Percentiles rank a stretch among this genome's conserved stretches.
phyloP scores from a whole-genome alignment of 306 rosid genomes.

The Trifolium repens region DNA sequence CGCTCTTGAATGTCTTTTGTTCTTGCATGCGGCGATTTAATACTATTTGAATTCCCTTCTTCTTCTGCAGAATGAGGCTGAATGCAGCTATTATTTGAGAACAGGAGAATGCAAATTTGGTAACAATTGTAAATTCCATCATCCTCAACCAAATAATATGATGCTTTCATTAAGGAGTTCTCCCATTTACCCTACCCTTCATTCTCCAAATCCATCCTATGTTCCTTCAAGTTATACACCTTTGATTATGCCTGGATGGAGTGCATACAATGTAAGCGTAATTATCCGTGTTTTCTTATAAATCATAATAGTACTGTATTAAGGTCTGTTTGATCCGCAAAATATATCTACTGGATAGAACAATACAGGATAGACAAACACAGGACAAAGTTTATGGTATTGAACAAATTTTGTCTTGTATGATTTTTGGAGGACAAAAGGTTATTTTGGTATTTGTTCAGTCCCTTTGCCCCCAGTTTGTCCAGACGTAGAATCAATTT shows the following conservation, averaged over 20 bases:
- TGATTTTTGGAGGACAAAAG: no score
- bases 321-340: no score
- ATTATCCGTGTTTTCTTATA: not conserved
- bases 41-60: conserved; percentile 27
- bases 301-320: no score
- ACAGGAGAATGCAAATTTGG: conserved; percentile 94
- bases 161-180: conserved; percentile 85
- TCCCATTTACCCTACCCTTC: conserved; percentile 75
- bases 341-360: no score
- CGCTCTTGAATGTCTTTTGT: no score
- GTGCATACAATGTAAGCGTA: conserved; percentile 75
- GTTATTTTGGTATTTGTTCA: no score
- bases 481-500: no score
- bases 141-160: conserved; percentile 90
- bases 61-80: conserved; percentile 69
- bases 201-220: conserved; percentile 83
- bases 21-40: no score
- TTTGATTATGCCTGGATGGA: conserved; percentile 83
- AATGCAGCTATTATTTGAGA: conserved; percentile 89
- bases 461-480: no score
- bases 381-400: no score
- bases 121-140: conserved; percentile 90
- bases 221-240: conserved; percentile 89
- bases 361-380: no score
- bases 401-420: no score